phyloP scores from a whole-genome alignment of 2,329 filamentous ascomycete genomes.

The Aspergillus flavus region DNA sequence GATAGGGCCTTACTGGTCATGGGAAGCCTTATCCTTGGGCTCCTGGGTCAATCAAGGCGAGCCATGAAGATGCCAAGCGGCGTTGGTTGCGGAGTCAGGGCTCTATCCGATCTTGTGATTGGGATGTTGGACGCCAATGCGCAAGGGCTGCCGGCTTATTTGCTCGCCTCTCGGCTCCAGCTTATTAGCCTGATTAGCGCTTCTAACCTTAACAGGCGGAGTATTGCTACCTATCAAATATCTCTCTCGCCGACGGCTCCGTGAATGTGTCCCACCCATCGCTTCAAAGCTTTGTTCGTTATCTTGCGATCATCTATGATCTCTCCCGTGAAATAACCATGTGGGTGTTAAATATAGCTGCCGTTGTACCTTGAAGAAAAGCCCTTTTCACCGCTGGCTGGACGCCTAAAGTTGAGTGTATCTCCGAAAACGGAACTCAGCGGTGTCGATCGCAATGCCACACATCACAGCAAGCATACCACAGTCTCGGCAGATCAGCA shows the following conservation, averaged over 20 bases:
- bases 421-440: background rate
- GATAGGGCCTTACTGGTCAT: constrained; percentile 3
- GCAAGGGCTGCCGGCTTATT: background rate
- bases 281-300: background rate
- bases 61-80: constrained; percentile 6
- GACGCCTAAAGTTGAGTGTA: background rate
- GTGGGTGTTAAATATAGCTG: background rate
- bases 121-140: background rate
- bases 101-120: background rate
- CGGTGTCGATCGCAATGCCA: background rate
- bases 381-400: background rate
- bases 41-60: constrained; percentile 2
- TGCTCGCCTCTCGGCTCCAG: background rate
- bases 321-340: background rate
- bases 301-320: background rate
- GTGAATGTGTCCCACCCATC: background rate
- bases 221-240: background rate
- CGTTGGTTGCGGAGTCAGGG: background rate
- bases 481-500: background rate
- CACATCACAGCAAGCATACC: background rate
- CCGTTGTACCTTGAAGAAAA: background rate
- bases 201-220: background rate
- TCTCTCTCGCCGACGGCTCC: background rate
- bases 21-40: background rate
- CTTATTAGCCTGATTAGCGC: background rate